Evolutionary conservation across 257 asterid species (phyloP).

Genomic region (Nicotiana otophora): DNA sequence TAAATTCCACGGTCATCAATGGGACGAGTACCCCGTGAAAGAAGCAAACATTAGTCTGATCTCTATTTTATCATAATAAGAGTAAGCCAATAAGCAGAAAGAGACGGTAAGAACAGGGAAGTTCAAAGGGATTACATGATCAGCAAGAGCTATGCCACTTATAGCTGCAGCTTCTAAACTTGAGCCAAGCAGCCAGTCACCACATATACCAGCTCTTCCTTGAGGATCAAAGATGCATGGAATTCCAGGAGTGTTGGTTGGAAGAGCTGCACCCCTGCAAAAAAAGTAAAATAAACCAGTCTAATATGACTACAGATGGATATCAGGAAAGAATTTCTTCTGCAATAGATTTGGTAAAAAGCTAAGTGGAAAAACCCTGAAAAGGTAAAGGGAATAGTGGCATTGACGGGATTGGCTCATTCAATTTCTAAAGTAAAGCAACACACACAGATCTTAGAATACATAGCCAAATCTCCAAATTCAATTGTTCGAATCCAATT

Average conservation of each 20-base stretch:
- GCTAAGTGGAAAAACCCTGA: neutral
- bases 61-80: neutral
- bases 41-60: neutral
- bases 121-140: constrained; percentile 51
- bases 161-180: constrained; percentile 88
- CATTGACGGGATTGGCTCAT: neutral
- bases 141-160: constrained; percentile 94
- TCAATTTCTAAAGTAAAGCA: neutral
- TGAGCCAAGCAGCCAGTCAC: constrained; percentile 95
- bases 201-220: constrained; percentile 97
- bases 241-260: constrained; percentile 70
- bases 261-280: constrained; percentile 98
- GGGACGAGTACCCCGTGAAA: neutral
- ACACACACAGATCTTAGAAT: neutral
- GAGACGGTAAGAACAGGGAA: constrained; percentile 1
- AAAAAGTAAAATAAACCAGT: constrained; percentile 1
- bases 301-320: neutral
- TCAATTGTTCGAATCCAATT: neutral
- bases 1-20: neutral
- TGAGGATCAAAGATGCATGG: constrained; percentile 92
- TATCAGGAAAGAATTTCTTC: neutral
- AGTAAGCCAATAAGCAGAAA: constrained; percentile 1
- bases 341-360: neutral
- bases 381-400: neutral
- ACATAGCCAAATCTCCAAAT: neutral